These are phyloP conservation scores for Xylaria telfairii DNA, from an alignment of 495 filamentous ascomycete species.

Conservation along the genomic window DNA sequence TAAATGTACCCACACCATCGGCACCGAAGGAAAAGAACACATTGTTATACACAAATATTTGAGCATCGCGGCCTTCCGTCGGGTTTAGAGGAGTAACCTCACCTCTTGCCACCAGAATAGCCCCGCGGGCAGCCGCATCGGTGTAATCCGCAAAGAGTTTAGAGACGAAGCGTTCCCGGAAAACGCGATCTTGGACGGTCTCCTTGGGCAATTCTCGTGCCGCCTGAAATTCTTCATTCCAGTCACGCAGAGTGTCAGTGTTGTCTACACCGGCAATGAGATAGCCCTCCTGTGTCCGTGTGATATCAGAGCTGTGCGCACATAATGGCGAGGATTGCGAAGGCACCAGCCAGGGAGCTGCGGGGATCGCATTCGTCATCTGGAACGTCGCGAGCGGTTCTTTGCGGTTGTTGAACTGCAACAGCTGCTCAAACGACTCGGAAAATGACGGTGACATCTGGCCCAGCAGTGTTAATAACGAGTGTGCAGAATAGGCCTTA, in stretches of 20 bases:
- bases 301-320: conserved; percentile 80
- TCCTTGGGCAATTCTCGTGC: conserved; percentile 92
- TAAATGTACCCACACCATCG: conserved; percentile 97
- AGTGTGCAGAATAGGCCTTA: conserved; percentile 78
- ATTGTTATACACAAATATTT: conserved; percentile 99
- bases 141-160: conserved; percentile 98
- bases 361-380: conserved; percentile 89
- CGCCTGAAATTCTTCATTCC: conserved; percentile 99
- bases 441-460: conserved; percentile 84
- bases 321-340: conserved; percentile 64
- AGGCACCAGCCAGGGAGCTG: conserved; percentile 90
- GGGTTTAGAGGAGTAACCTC: conserved; percentile 97
- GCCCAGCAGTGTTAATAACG: conserved; percentile 79
- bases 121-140: conserved; percentile 90
- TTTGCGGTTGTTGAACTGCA: conserved; percentile 79
- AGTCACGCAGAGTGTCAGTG: conserved; percentile 91
- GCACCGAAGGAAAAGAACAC: conserved; percentile 99
- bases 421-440: conserved; percentile 71
- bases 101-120: conserved; percentile 89
- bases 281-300: conserved; percentile 91
- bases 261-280: conserved; percentile 89
- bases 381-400: conserved; percentile 93
- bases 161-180: conserved; percentile 88
- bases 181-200: conserved; percentile 92
- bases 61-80: conserved; percentile 87